Evolutionary conservation across 257 asterid species (phyloP).

Genomic region (Phtheirospermum japonicum): DNA sequence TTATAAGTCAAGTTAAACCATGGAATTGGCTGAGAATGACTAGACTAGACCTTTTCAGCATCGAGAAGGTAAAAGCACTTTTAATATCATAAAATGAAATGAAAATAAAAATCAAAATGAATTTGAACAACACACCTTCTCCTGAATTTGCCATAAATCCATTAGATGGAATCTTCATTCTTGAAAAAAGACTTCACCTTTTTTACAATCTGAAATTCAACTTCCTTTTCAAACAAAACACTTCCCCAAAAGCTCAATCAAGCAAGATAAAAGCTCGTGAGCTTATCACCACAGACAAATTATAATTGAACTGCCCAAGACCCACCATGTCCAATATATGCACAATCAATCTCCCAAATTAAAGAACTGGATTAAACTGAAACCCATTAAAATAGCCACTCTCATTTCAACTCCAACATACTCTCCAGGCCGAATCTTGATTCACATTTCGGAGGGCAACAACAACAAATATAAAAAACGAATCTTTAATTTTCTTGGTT

Average conservation of each 20-base stretch:
- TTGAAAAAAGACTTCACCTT: slow-evolving; percentile 9
- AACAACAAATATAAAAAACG: too few relatives aligned
- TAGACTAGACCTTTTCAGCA: neutral
- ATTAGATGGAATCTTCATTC: slow-evolving; percentile 63
- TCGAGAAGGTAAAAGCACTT: neutral
- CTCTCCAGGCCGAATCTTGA: slow-evolving; percentile 10
- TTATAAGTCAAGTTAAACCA: neutral
- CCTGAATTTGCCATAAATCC: slow-evolving; percentile 59
- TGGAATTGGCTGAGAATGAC: slow-evolving; percentile 16
- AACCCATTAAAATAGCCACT: neutral
- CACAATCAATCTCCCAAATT: neutral
- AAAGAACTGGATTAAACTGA: neutral
- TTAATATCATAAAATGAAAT: neutral
- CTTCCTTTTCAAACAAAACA: slow-evolving; percentile 18
- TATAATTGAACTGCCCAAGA: neutral
- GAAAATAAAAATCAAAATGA: slow-evolving; percentile 5
- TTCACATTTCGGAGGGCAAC: neutral
- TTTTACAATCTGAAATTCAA: slow-evolving; percentile 3
- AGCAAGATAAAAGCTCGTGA: neutral
- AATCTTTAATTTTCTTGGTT: neutral
- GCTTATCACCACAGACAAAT: neutral
- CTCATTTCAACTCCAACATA: slow-evolving; percentile 6
- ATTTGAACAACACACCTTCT: slow-evolving; percentile 46
- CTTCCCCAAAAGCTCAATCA: slow-evolving; percentile 10
- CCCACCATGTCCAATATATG: neutral